Evolutionary conservation across 2,329 filamentous ascomycete genomes (phyloP), one percentile per base, ranked within the genome.

Genomic region (Fusarium sacchari): DNA sequence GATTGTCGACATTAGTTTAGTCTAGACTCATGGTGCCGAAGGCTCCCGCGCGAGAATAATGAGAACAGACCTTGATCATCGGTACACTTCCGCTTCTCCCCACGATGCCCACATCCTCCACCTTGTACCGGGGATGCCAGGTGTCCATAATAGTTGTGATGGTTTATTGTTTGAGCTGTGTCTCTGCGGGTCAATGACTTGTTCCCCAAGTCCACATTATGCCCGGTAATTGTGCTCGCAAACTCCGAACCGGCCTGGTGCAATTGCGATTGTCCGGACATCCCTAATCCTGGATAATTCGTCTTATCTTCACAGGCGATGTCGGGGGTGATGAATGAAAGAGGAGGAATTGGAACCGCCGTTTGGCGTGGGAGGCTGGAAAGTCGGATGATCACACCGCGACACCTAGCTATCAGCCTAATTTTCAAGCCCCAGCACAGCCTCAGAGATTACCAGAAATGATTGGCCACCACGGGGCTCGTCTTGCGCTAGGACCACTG

Each of bases 271-370:
- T 7, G 10, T 1, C 17, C 17, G 5, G 57, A 26, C 57, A 60
- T 60, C 8, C 0, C 7, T 5, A 3, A 12, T 34, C 28, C 20
- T 14, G 2, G 3, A 24, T 50, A 0, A 20, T 14, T 14, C 4
- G 8, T 24, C 2, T 7, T 18, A 22, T 1, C 3, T 14, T 24
- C 22, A 14, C 20, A 3, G 7, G 12, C 11, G 1, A 24, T 3
- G 28, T 18, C 2, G 15, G 8, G 24, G 12, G 22, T 14, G 6
- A 10, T 13, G 11, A 2, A 18, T 6, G 4, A 50, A 49, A 2
- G 17, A 18, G 32, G 0, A 18, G n/a, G 46, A n/a, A 32, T 15
- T 32, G 3, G 7, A 10, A 9, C 15, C 5, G 46, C 3, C 3
- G 8, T 32, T 24, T 24, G 12, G 7, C 7, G 1, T 4, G n/a